These are phyloP conservation scores for Lycium barbarum DNA, from an alignment of 257 asterid species.

Conservation along the genomic window DNA sequence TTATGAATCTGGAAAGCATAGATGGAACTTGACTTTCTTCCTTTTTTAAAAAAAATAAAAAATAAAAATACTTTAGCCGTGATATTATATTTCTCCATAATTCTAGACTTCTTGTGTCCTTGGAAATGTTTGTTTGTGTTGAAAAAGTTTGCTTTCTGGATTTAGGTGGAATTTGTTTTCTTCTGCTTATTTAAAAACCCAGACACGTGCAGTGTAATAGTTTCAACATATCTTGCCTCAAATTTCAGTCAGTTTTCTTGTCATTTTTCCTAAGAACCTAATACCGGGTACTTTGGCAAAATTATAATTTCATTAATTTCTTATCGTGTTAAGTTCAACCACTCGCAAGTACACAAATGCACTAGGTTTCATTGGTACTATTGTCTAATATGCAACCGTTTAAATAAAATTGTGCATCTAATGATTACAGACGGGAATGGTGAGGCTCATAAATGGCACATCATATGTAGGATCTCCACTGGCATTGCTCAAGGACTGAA, in stretches of 20 bases:
- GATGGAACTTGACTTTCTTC: neutral
- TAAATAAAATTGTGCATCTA: constrained; percentile 21
- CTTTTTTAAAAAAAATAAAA: neutral
- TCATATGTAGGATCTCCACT: constrained; percentile 63
- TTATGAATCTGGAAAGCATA: constrained; percentile 21
- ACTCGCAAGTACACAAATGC: neutral
- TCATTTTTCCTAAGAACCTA: neutral
- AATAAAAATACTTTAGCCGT: neutral
- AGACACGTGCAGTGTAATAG: constrained; percentile 26
- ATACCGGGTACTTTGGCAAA: neutral
- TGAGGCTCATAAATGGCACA: constrained; percentile 73
- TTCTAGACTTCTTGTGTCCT: neutral
- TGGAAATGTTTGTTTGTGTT: neutral
- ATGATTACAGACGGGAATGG: constrained; percentile 60
- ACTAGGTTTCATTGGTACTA: neutral
- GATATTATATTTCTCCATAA: neutral
- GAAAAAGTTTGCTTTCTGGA: constrained; percentile 37
- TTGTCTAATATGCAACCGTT: neutral
- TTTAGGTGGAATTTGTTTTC: constrained; percentile 33
- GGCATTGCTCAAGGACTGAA: constrained; percentile 72
- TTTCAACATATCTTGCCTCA: constrained; percentile 29
- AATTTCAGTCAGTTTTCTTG: constrained; percentile 27
- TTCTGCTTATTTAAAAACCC: constrained; percentile 27
- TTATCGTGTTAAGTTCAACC: neutral
- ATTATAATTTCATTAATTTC: constrained; percentile 19